Evolutionary conservation across 1,284 basidiomycete species (phyloP).

Genomic region (Neolentinus lepideus): DNA sequence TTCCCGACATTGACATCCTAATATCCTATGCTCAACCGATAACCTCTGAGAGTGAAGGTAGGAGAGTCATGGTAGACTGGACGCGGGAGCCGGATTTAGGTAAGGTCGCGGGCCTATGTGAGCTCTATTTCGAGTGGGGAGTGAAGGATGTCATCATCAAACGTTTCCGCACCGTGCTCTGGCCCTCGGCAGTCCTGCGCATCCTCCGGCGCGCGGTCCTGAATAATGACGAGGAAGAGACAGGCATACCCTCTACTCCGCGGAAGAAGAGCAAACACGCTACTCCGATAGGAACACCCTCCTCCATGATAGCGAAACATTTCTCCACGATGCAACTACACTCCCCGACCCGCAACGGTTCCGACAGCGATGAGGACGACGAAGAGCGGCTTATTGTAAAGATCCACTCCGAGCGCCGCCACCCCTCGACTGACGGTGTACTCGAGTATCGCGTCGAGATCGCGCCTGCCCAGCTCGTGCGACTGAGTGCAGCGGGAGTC

Average conservation of each 20-base stretch:
- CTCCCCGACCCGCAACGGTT: constrained; percentile 16
- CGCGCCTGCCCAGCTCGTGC: constrained; percentile 55
- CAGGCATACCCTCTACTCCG: constrained; percentile 29
- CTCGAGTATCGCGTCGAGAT: constrained; percentile 72
- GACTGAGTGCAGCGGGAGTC: constrained; percentile 55
- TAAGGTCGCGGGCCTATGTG: constrained; percentile 70
- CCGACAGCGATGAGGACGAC: constrained; percentile 25
- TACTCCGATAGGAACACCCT: constrained; percentile 37
- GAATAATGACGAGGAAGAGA: constrained; percentile 23
- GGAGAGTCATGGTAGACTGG: constrained; percentile 34
- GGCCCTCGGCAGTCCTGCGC: constrained; percentile 60
- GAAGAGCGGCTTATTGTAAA: constrained; percentile 31
- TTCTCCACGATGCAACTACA: constrained; percentile 38
- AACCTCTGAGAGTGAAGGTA: constrained; percentile 57
- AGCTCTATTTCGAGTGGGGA: constrained; percentile 88
- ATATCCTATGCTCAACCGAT: constrained; percentile 72
- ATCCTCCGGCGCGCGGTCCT: constrained; percentile 55
- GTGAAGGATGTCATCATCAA: constrained; percentile 72
- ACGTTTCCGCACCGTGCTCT: constrained; percentile 70
- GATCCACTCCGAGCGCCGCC: constrained; percentile 38
- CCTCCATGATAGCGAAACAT: constrained; percentile 46
- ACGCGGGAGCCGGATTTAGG: constrained; percentile 63
- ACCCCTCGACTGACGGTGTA: constrained; percentile 60
- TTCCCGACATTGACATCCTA: constrained; percentile 64
- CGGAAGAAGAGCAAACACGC: constrained; percentile 22